These are phyloP conservation scores for Xenosphaeropsis pyriputrescens DNA, from an alignment of 2,329 filamentous ascomycete species.

Conservation along the genomic window DNA sequence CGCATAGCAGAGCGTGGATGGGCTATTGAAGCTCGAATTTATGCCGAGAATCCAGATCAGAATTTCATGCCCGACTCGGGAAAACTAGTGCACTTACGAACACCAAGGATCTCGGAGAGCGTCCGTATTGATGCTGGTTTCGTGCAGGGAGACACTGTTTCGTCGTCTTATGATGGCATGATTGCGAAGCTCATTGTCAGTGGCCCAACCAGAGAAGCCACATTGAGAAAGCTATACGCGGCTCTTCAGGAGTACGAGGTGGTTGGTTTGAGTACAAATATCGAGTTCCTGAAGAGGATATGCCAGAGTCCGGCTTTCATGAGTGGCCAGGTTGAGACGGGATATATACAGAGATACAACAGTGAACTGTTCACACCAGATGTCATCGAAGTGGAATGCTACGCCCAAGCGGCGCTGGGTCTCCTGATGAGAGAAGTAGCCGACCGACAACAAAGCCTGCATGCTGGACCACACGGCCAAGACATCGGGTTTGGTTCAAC, in stretches of 20 bases:
- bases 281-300: conserved; percentile 86
- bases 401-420: conserved; percentile 75
- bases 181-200: conserved; percentile 94
- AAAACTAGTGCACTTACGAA: conserved; percentile 67
- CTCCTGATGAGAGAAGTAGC: conserved; percentile 38
- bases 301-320: conserved; percentile 74
- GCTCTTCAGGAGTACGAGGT: conserved; percentile 85
- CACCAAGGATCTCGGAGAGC: conserved; percentile 52
- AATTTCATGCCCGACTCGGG: conserved; percentile 94
- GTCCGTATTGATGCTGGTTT: conserved; percentile 91
- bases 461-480: conserved; percentile 25
- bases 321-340: conserved; percentile 80
- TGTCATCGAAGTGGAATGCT: conserved; percentile 53
- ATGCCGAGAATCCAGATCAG: conserved; percentile 84
- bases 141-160: conserved; percentile 78
- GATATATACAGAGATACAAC: conserved; percentile 84
- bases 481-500: conserved; percentile 32
- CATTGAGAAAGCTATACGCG: conserved; percentile 66
- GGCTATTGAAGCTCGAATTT: conserved; percentile 91
- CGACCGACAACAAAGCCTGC: conserved; percentile 10
- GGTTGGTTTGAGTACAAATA: conserved; percentile 84
- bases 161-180: conserved; percentile 95
- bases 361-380: conserved; percentile 60
- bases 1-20: conserved; percentile 65
- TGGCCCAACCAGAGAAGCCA: conserved; percentile 61